A percentile compares a stretch with the other conserved stretches of the same genome.
Evolutionary conservation across 139 green algal species (phyloP).

Genomic region (Tetradesmus lagerheimii): DNA sequence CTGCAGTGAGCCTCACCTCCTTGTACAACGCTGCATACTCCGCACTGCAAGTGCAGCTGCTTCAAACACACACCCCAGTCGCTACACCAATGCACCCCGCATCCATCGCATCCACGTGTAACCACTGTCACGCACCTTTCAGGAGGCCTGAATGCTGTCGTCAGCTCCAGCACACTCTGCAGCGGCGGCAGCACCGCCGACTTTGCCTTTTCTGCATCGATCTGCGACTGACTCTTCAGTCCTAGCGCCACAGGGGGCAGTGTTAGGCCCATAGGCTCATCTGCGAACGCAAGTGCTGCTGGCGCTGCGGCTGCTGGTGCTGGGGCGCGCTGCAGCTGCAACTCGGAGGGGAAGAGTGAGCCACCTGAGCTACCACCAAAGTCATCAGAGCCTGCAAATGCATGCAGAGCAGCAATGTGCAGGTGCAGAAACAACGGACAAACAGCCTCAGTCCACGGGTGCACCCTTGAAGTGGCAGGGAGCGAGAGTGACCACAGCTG

Average conservation of each 20-base stretch:
- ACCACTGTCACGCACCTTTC: conserved; percentile 21
- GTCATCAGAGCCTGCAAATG: conserved; percentile 24
- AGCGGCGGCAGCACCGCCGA: conserved; percentile 68
- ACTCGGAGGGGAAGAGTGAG: conserved; percentile 2
- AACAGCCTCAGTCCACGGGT: too few relatives aligned
- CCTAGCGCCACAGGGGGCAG: not conserved
- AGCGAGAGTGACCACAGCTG: not conserved
- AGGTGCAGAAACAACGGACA: too few relatives aligned
- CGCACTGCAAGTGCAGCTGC: conserved; percentile 8
- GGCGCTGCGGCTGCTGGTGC: conserved; percentile 31
- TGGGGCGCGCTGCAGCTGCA: conserved; percentile 18
- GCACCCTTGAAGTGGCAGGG: not conserved
- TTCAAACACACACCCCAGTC: conserved; percentile 15
- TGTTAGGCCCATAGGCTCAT: not conserved
- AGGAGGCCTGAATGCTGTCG: conserved; percentile 65
- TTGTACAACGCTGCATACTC: not conserved
- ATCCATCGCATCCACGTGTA: not conserved
- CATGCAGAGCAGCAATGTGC: too few relatives aligned
- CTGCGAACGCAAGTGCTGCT: not conserved
- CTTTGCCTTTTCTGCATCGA: conserved; percentile 49
- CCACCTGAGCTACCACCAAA: not conserved
- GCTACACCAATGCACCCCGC: too few relatives aligned
- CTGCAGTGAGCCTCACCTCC: not conserved
- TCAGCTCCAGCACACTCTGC: conserved; percentile 77
- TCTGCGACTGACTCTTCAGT: conserved; percentile 50